Evolutionary conservation across 139 green algal genomes (phyloP).

Genomic region (Diplosphaera chodatii): DNA sequence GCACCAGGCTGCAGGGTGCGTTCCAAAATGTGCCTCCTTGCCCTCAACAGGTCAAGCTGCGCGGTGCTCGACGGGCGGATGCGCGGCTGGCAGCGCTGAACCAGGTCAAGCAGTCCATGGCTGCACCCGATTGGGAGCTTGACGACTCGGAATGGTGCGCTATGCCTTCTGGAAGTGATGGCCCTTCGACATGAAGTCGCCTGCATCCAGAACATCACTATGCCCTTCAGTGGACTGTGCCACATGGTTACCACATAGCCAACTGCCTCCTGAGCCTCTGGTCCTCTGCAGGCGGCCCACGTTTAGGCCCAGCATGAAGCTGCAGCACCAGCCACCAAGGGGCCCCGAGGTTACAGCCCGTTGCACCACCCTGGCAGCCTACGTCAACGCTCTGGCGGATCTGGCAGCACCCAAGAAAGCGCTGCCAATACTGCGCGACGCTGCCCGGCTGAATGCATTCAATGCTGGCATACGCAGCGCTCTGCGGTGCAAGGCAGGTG

Average conservation of each 20-base stretch:
- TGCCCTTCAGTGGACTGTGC: no score
- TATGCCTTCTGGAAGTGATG: no score
- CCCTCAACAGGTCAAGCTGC: neutral
- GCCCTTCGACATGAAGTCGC: no score
- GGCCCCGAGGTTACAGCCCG: constrained; percentile 15
- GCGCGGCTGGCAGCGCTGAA: constrained; percentile 22
- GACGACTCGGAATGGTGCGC: constrained; percentile 65
- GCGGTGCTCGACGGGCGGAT: constrained; percentile 24
- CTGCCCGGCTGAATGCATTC: constrained; percentile 14
- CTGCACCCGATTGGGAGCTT: constrained; percentile 54
- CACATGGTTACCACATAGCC: no score
- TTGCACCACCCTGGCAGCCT: constrained; percentile 19
- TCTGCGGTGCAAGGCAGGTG: constrained; percentile 18
- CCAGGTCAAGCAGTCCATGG: constrained; percentile 66
- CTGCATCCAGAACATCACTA: no score
- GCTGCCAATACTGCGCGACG: constrained; percentile 29
- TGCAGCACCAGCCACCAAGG: constrained; percentile 1
- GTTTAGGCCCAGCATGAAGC: constrained; percentile 47
- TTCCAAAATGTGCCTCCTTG: no score
- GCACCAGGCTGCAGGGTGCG: no score
- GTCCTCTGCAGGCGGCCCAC: constrained; percentile 50
- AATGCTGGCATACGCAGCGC: constrained; percentile 4
- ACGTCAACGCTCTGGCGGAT: constrained; percentile 39
- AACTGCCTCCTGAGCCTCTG: neutral
- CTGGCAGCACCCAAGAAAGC: constrained; percentile 39